Evolutionary conservation across 345 rosid genomes (phyloP).

Genomic region (Pseudoturritis turrita): DNA sequence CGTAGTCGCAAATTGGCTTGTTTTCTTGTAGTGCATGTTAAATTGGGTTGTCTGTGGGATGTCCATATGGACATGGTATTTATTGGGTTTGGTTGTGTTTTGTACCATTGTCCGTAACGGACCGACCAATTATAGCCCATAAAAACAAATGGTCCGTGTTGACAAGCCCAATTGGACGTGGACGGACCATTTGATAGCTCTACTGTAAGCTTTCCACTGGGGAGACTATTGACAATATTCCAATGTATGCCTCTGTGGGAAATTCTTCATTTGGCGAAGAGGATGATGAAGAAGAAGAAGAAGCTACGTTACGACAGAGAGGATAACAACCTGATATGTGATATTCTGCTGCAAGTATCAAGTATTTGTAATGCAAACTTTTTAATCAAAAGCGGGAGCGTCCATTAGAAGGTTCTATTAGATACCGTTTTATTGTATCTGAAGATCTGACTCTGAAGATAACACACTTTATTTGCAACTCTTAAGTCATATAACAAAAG

Average conservation of each 20-base stretch:
- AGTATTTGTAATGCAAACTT: conserved; percentile 81
- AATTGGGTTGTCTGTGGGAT: too few species aligned
- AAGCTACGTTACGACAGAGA: conserved; percentile 28
- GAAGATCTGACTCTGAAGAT: conserved; percentile 84
- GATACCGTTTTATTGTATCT: conserved; percentile 66
- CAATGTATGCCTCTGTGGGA: conserved; percentile 67
- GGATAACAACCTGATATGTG: conserved; percentile 48
- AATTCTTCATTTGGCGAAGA: conserved; percentile 49
- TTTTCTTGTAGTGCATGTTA: too few species aligned
- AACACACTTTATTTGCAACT: conserved; percentile 5
- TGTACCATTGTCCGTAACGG: too few species aligned
- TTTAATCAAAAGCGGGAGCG: conserved; percentile 69
- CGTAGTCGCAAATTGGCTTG: too few species aligned
- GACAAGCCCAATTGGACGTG: too few species aligned
- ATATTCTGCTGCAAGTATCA: conserved; percentile 66
- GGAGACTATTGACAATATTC: conserved; percentile 78
- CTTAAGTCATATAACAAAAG: background rate
- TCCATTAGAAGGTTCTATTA: conserved; percentile 74
- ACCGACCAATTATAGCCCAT: too few species aligned
- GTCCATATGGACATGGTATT: too few species aligned
- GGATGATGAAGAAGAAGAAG: conserved; percentile 38
- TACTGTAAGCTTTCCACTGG: conserved; percentile 87
- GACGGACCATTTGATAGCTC: too few species aligned
- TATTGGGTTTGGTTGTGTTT: too few species aligned
- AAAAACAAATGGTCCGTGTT: too few species aligned